A percentile compares a stretch with the other conserved stretches of the same genome.
These are phyloP conservation scores for Pythium monospermum DNA, from an alignment of 352 stramenopile species.

Conservation along the genomic window DNA sequence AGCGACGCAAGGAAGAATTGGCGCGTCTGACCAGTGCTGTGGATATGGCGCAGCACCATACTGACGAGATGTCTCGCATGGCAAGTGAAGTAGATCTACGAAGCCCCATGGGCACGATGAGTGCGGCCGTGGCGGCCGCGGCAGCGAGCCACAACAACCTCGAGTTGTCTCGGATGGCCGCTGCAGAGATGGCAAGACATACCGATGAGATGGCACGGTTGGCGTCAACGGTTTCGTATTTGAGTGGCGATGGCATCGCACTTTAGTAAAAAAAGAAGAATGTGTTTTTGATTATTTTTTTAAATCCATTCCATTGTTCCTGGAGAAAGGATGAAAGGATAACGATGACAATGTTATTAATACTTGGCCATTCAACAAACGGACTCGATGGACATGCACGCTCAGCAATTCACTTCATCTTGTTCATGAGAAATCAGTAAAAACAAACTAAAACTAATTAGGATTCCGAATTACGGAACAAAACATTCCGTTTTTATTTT, in stretches of 20 bases:
- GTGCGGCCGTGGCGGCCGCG: conserved; percentile 4
- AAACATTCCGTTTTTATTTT: not conserved
- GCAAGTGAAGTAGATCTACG: too few relatives aligned
- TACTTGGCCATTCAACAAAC: too few relatives aligned
- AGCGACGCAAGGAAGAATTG: conserved; percentile 17
- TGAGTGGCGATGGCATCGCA: conserved; percentile 58
- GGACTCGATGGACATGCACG: too few relatives aligned
- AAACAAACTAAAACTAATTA: too few relatives aligned
- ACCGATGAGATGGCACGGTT: conserved; percentile 57
- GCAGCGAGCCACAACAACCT: conserved; percentile 17
- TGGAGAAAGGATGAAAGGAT: too few relatives aligned
- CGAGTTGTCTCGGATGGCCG: conserved; percentile 15
- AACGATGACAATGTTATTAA: too few relatives aligned
- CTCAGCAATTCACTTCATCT: too few relatives aligned
- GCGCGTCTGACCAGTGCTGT: conserved; percentile 15
- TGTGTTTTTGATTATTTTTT: not conserved
- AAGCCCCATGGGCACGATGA: too few relatives aligned
- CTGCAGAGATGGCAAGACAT: conserved; percentile 40
- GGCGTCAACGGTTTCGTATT: conserved; percentile 55
- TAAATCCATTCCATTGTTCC: not conserved
- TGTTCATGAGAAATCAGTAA: too few relatives aligned
- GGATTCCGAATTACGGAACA: too few relatives aligned
- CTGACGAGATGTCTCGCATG: conserved; percentile 3
- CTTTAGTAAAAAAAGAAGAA: conserved; percentile 24
- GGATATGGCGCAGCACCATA: conserved; percentile 39